Conservation (phyloP, 371 early-diverging fungal species). For the Haplosporangium sp. region DNA sequence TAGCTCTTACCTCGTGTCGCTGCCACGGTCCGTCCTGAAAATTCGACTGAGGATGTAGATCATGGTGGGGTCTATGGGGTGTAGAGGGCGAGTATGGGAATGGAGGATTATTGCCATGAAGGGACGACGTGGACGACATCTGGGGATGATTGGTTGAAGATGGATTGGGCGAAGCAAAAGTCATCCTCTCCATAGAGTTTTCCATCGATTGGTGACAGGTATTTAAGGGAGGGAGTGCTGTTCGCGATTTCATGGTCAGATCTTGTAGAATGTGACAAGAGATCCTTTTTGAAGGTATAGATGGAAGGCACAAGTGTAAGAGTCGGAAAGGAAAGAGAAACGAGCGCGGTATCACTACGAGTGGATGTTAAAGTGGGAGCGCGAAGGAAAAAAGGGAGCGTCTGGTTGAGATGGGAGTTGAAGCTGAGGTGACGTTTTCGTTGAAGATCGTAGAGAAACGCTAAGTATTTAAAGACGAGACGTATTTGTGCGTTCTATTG, state of each 20-base stretch:
- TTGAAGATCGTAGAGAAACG: background rate
- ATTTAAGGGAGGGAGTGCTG: slow-evolving; percentile 26
- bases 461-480: slow-evolving; percentile 10
- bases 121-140: too few species aligned
- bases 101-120: slow-evolving; percentile 1
- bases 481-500: slow-evolving; percentile 13
- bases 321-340: background rate
- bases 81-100: slow-evolving; percentile 2
- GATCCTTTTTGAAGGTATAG: too few species aligned
- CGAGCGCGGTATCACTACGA: background rate
- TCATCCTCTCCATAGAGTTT: slow-evolving; percentile 42
- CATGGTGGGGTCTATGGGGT: slow-evolving; percentile 1
- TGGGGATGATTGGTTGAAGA: background rate
- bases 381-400: slow-evolving; percentile 1
- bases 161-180: slow-evolving; percentile 26
- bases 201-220: slow-evolving; percentile 27
- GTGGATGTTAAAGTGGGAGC: background rate
- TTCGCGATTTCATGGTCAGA: slow-evolving; percentile 16
- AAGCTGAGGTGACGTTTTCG: background rate
- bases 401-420: background rate
- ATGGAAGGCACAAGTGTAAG: background rate
- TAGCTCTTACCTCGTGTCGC: slow-evolving; percentile 33
- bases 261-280: too few species aligned
- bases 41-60: background rate
- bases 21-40: slow-evolving; percentile 40